A percentile compares a stretch with the other conserved stretches of the same genome.
Evolutionary conservation across 139 green algal species (phyloP).

Genomic region (Chlamydomonas eustigma): DNA sequence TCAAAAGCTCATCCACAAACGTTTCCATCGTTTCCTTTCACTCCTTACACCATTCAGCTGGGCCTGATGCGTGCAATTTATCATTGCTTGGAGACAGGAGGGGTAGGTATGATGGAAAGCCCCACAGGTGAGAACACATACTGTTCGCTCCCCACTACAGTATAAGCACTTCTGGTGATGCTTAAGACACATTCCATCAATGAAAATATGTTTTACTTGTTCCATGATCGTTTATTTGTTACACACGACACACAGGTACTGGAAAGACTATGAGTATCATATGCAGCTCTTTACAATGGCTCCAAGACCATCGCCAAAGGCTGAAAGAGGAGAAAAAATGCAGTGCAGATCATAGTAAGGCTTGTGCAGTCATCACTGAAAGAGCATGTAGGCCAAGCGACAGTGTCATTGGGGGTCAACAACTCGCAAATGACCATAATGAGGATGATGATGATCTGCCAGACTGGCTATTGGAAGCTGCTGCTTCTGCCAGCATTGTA

Average conservation of each 20-base stretch:
- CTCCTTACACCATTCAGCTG: constrained; percentile 83
- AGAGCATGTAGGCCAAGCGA: no score
- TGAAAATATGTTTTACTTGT: no score
- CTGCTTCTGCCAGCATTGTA: no score
- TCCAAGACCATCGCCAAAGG: constrained; percentile 47
- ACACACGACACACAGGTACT: no score
- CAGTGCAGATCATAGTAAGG: background rate
- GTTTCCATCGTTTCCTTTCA: constrained; percentile 79
- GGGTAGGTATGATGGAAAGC: constrained; percentile 84
- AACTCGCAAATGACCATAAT: constrained; percentile 10
- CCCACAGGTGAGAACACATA: constrained; percentile 68
- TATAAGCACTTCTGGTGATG: background rate
- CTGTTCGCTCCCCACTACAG: background rate
- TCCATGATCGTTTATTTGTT: no score
- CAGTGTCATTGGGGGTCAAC: no score
- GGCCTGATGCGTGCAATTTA: constrained; percentile 83
- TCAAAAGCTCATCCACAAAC: background rate
- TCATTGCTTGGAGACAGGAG: constrained; percentile 42
- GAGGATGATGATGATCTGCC: constrained; percentile 25
- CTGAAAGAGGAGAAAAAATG: constrained; percentile 1
- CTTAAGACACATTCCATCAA: no score
- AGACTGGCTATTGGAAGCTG: constrained; percentile 30
- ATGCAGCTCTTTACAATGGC: constrained; percentile 77
- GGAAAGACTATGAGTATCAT: constrained; percentile 94
- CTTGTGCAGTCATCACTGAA: no score